Base-by-base conservation (phyloP, 345 rosid genomes). In the Physaria fendleri region DNA sequence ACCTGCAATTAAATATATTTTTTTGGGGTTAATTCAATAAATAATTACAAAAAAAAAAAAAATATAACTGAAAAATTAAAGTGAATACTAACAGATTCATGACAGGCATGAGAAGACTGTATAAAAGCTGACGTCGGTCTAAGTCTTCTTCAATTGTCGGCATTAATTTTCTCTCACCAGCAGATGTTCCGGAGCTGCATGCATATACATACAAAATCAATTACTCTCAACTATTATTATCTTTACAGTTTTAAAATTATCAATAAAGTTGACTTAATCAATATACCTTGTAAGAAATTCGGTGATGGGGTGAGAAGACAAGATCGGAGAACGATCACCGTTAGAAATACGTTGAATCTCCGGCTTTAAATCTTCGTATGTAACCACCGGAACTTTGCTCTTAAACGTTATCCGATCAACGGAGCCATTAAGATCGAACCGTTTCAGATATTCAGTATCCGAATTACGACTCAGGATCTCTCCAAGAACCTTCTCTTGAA, bases 101-200 rank as follows among this genome's bases (percentile, higher is more conserved):
- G 18, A 92, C 86, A 6, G 99, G 97, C 89, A 83, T 84, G 57
- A 92, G 85, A 64, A 92, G 93, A 67, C 88, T 86, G 71, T 83
- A 89, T 33, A 92, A 50, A 30, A 68, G 59, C 72, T 71, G 79
- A 30, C 97, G 93, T 32, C 99, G 85, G 37, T 83, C 87, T 69
- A 81, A 40, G 56, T 92, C 99, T 69, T 88, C 95, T 16, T 77
- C 71, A 66, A 82, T 92, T 10, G 95, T 83, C 15, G 98, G 98
- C 93, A 92, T 84, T 70, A 92, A 50, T 69, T 92, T 92, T 23
- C 98, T 84, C 68, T 92, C 98, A 14, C 98, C 97, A 4, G 93
- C 98, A 15, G 98, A 92, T 44, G 98, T 92, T 8, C 98, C 97
- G 48, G 98, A 91, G 66, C 98, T 91, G 73, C 13, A n/a, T n/a